Conservation (phyloP, 208 protist species). For the Balamuthia mandrillaris region DNA sequence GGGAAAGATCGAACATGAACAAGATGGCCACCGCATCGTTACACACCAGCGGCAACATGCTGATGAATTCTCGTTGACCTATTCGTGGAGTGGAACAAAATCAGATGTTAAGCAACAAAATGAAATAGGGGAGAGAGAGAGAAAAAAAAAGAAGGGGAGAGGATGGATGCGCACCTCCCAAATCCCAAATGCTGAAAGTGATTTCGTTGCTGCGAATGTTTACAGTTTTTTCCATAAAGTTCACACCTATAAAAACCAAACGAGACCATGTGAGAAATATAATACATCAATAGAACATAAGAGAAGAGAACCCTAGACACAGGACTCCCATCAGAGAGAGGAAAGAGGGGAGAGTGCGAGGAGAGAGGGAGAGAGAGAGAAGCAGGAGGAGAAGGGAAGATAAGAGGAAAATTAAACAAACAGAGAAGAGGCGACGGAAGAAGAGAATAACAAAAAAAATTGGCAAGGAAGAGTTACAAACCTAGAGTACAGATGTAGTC, state of each 20-base stretch:
- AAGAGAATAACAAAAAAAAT: background rate
- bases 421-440: background rate
- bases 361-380: background rate
- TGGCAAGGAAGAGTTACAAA: background rate
- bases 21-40: constrained; percentile 84
- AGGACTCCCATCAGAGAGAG: background rate
- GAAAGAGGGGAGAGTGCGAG: background rate
- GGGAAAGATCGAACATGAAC: constrained; percentile 85
- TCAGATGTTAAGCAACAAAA: background rate
- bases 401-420: background rate
- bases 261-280: too few species aligned
- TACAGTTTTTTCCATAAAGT: constrained; percentile 89
- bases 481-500: constrained; percentile 81
- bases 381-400: background rate
- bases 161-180: constrained; percentile 74
- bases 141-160: background rate
- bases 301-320: background rate
- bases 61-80: constrained; percentile 80
- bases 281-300: background rate
- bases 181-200: constrained; percentile 86
- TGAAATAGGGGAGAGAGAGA: background rate
- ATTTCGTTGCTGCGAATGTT: constrained; percentile 75
- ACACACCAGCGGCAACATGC: constrained; percentile 86
- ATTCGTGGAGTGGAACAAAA: too few species aligned
- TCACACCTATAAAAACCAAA: constrained; percentile 83